phyloP scores from a whole-genome alignment of 768 basidiomycete genomes.

The Suillus sp. region DNA sequence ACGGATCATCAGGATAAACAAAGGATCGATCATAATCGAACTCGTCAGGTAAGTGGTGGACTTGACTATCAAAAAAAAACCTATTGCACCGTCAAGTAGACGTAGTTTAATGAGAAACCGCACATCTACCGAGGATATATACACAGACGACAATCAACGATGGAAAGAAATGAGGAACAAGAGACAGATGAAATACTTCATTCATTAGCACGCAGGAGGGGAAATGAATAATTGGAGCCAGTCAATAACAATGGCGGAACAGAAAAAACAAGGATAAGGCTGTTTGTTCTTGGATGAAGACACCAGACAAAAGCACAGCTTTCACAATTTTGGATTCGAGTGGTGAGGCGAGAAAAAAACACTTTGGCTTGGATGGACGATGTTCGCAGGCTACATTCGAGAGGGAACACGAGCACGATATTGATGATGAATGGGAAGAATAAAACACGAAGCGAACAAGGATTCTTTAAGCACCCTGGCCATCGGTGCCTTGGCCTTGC shows the following conservation, averaged over 20 bases:
- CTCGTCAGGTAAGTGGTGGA: constrained; percentile 9
- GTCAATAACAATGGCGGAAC: constrained; percentile 25
- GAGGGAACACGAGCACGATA: constrained; percentile 22
- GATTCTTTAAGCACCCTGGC: constrained; percentile 40
- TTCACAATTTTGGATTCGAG: constrained; percentile 34
- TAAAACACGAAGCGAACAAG: constrained; percentile 28
- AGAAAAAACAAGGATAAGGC: constrained; percentile 33
- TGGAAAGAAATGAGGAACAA: constrained; percentile 17
- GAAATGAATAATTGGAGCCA: constrained; percentile 16
- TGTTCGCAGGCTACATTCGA: constrained; percentile 38
- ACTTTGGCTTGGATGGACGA: constrained; percentile 23
- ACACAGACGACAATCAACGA: constrained; percentile 23
- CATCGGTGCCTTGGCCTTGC: constrained; percentile 61
- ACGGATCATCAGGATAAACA: neutral
- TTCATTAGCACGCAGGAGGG: constrained; percentile 17
- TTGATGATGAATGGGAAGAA: constrained; percentile 26
- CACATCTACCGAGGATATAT: constrained; percentile 36
- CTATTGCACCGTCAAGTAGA: constrained; percentile 19
- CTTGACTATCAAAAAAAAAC: constrained; percentile 19
- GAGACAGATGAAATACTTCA: constrained; percentile 26
- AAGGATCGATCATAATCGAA: constrained; percentile 8
- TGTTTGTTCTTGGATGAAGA: constrained; percentile 27
- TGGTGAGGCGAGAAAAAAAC: constrained; percentile 30
- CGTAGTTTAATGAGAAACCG: constrained; percentile 28
- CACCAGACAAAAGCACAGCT: constrained; percentile 38